Evolutionary conservation across 2,329 filamentous ascomycete species (phyloP), one percentile per base, ranked within the genome.

Genomic region (Epicoccum nigrum): DNA sequence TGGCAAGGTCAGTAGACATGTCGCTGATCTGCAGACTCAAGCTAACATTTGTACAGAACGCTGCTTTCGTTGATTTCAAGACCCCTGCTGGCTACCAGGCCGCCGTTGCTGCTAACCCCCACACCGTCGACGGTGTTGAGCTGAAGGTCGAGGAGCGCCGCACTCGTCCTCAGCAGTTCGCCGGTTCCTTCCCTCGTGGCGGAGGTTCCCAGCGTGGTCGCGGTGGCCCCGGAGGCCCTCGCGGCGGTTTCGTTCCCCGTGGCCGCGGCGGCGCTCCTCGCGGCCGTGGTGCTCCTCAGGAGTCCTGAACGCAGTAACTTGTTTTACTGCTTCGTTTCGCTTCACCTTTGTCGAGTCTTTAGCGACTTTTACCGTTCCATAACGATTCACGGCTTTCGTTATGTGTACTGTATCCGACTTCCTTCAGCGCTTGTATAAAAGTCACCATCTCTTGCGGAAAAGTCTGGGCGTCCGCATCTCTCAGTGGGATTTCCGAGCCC

Each of bases 31-130:
- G 17, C 4, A 33, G 31, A 7, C 20, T 6, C 11, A 7, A 39
- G 43, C 63, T 72, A 56, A 71, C 42, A 17, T 7, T 4, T 9
- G 9, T 30, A 21, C 70, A 96, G 93, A 97, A 94, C 82, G 97
- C 92, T 69, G 94, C 94, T 20, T 97, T 97, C 70, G 90, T 97
- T 54, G 94, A 99, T 74, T 99, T 94, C 75, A 88, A 86, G 69
- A 89, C 87, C 38, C 72, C 85, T 17, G 86, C 92, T 47, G 91
- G 86, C 38, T 97, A 96, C 77, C 84, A 90, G 73, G 88, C 89
- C 56, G 94, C 94, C 34, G 82, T 90, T 30, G 84, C 84, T 55
- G 88, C 87, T 63, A 97, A 95, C 78, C 93, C 93, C 28, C 91
- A 96, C 77, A 83, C 83, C 35, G 84, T 99, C 58, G 90, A 88